Evolutionary conservation across 1,284 basidiomycete genomes (phyloP).

Genomic region (Cutaneotrichosporon dermatis): DNA sequence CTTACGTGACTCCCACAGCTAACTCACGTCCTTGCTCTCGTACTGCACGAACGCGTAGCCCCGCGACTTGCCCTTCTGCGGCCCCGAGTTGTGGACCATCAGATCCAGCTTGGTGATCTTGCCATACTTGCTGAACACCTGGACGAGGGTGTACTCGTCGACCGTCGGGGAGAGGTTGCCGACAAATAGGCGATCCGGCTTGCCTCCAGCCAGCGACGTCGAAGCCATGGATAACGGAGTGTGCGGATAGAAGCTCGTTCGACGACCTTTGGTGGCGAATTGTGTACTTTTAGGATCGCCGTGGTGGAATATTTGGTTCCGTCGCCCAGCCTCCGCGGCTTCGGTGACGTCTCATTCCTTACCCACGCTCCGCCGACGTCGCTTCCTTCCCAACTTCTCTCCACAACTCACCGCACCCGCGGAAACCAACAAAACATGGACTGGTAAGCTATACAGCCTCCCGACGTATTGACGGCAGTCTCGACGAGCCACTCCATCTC

Average conservation of each 20-base stretch:
- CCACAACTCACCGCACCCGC: background rate
- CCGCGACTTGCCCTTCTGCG: conserved; percentile 81
- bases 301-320: conserved; percentile 2
- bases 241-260: too few species aligned
- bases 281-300: too few species aligned
- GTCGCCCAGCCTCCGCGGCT: background rate
- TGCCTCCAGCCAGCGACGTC: conserved; percentile 22
- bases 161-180: conserved; percentile 84
- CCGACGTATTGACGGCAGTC: conserved; percentile 23
- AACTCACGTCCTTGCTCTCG: conserved; percentile 68
- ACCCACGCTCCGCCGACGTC: too few species aligned
- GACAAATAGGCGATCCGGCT: conserved; percentile 66
- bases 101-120: conserved; percentile 89
- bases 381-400: background rate
- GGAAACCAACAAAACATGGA: conserved; percentile 26
- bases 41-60: conserved; percentile 96
- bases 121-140: conserved; percentile 85
- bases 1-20: background rate
- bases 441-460: conserved; percentile 21
- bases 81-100: conserved; percentile 88
- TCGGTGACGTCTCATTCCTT: background rate
- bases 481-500: conserved; percentile 45
- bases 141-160: conserved; percentile 87
- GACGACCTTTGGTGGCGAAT: background rate
- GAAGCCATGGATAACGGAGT: background rate